Evolutionary conservation across 768 basidiomycete species (phyloP).

Genomic region (Ramaria rubella): DNA sequence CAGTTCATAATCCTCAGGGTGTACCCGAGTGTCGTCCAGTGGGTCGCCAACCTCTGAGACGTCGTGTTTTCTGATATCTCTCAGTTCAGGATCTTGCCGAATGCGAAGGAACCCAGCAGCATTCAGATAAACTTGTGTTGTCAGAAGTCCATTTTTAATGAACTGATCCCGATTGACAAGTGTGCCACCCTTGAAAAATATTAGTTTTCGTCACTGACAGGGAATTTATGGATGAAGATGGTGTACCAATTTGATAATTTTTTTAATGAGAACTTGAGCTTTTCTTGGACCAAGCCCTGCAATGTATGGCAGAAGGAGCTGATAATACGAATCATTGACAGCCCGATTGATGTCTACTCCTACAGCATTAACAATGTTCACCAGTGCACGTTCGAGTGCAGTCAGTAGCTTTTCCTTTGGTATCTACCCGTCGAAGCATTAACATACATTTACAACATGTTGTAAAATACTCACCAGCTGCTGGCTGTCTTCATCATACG

Average conservation of each 20-base stretch:
- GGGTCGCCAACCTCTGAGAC: conserved; percentile 78
- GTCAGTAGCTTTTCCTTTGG: conserved; percentile 76
- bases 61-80: conserved; percentile 50
- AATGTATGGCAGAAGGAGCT: conserved; percentile 81
- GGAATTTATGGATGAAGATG: not conserved
- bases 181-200: conserved; percentile 71
- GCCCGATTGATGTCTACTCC: conserved; percentile 97
- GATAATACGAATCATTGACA: conserved; percentile 82
- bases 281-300: conserved; percentile 94
- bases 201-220: conserved; percentile 1
- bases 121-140: conserved; percentile 87
- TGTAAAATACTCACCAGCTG: conserved; percentile 52
- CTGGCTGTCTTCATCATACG: conserved; percentile 81
- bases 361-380: conserved; percentile 85
- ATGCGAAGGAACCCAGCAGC: conserved; percentile 90
- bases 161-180: conserved; percentile 85
- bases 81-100: conserved; percentile 57
- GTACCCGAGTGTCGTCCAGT: conserved; percentile 91
- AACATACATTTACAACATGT: conserved; percentile 1
- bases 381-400: conserved; percentile 79
- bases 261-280: conserved; percentile 75
- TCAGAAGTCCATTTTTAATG: conserved; percentile 70
- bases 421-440: conserved; percentile 46
- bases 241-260: conserved; percentile 69
- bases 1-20: conserved; percentile 95